Conservation (phyloP, 495 filamentous ascomycete species). For the Aspergillus coremiiformis region DNA sequence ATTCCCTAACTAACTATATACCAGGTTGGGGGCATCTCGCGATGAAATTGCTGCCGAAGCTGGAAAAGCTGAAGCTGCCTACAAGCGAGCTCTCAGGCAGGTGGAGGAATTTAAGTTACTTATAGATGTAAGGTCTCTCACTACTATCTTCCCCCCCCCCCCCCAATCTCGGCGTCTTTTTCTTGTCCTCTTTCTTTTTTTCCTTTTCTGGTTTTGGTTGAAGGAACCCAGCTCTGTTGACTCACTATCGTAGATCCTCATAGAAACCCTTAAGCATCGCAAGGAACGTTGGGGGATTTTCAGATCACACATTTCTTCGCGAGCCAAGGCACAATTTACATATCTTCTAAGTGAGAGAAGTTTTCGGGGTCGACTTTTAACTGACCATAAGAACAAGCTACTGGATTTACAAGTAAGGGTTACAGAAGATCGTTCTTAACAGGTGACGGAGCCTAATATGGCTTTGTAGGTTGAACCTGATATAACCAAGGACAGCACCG, state of each 20-base stretch:
- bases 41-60: slow-evolving; percentile 54
- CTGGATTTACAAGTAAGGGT: slow-evolving; percentile 65
- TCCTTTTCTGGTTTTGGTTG: not conserved
- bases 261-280: slow-evolving; percentile 59
- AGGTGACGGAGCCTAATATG: not conserved
- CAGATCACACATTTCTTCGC: slow-evolving; percentile 70
- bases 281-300: slow-evolving; percentile 73
- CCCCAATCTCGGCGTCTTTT: too few relatives aligned
- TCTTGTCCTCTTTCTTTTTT: not conserved
- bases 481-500: slow-evolving; percentile 58
- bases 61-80: slow-evolving; percentile 33
- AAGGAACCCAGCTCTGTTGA: not conserved
- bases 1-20: not conserved
- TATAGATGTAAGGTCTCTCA: slow-evolving; percentile 49
- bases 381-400: slow-evolving; percentile 65
- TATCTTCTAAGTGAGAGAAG: slow-evolving; percentile 82
- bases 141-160: not conserved
- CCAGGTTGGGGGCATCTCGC: slow-evolving; percentile 58
- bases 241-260: slow-evolving; percentile 40
- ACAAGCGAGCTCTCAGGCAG: slow-evolving; percentile 38
- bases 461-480: slow-evolving; percentile 63
- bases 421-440: not conserved
- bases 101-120: slow-evolving; percentile 45
- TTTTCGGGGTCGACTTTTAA: slow-evolving; percentile 72
- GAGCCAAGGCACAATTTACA: slow-evolving; percentile 77